These are phyloP conservation scores for Arachnomyces sp. DNA, from an alignment of 2,329 filamentous ascomycete species.

Conservation along the genomic window DNA sequence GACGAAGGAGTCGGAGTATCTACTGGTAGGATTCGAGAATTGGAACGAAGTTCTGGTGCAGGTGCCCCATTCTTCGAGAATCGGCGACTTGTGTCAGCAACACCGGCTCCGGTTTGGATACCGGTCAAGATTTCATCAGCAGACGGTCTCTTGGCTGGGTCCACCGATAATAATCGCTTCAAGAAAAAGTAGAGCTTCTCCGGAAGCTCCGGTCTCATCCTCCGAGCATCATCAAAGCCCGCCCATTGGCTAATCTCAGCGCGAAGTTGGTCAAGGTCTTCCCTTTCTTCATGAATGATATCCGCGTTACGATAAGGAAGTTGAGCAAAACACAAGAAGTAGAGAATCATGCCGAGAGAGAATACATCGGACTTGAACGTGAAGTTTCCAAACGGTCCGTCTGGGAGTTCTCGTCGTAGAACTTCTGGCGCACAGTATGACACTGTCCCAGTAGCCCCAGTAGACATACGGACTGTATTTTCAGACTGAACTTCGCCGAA, in stretches of 20 bases:
- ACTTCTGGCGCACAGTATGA: slow-evolving; percentile 98
- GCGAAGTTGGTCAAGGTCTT: slow-evolving; percentile 78
- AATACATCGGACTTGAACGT: slow-evolving; percentile 98
- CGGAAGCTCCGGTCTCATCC: slow-evolving; percentile 73
- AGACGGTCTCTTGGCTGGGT: slow-evolving; percentile 69
- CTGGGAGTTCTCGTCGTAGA: slow-evolving; percentile 54
- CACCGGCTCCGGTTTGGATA: slow-evolving; percentile 50
- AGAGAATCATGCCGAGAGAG: slow-evolving; percentile 94
- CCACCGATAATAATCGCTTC: slow-evolving; percentile 68
- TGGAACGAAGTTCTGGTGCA: slow-evolving; percentile 25
- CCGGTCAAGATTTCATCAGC: slow-evolving; percentile 77
- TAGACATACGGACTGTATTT: slow-evolving; percentile 74
- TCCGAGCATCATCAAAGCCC: slow-evolving; percentile 72
- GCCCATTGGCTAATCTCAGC: slow-evolving; percentile 81
- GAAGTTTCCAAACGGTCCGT: slow-evolving; percentile 79
- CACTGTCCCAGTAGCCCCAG: slow-evolving; percentile 89
- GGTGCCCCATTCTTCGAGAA: slow-evolving; percentile 26
- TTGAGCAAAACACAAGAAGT: slow-evolving; percentile 92
- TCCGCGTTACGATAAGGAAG: slow-evolving; percentile 83
- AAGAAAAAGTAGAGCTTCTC: slow-evolving; percentile 78
- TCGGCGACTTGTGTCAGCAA: slow-evolving; percentile 39
- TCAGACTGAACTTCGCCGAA: slow-evolving; percentile 94
- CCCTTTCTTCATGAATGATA: slow-evolving; percentile 78
- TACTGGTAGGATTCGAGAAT: slow-evolving; percentile 32
- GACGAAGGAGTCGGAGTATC: slow-evolving; percentile 27